A percentile compares a stretch with the other conserved stretches of the same genome.
Evolutionary conservation across 805 yeast genomes (phyloP).

Genomic region (Lipomyces orientalis): DNA sequence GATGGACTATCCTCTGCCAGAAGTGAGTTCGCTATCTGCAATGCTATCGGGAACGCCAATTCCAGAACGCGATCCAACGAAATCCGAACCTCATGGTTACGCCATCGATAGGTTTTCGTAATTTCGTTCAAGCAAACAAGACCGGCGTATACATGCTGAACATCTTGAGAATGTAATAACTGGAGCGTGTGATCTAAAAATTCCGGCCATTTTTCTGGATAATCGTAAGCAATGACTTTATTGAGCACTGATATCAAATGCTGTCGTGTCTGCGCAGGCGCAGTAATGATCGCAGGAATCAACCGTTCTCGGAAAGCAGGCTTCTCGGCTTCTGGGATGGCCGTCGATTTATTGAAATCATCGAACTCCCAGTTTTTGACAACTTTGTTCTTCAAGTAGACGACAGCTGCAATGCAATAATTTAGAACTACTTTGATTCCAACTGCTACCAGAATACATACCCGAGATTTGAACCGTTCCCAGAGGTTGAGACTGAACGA

Average conservation of each 20-base stretch:
- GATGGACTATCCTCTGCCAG: slow-evolving; percentile 50
- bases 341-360: slow-evolving; percentile 43
- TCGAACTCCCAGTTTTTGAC: slow-evolving; percentile 62
- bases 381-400: slow-evolving; percentile 79
- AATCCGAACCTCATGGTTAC: slow-evolving; percentile 59
- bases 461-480: slow-evolving; percentile 36
- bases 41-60: slow-evolving; percentile 67
- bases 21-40: slow-evolving; percentile 66
- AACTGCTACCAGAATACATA: slow-evolving; percentile 5
- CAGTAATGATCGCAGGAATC: slow-evolving; percentile 62
- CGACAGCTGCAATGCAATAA: slow-evolving; percentile 65
- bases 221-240: slow-evolving; percentile 58
- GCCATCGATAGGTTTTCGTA: slow-evolving; percentile 73
- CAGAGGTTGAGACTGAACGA: slow-evolving; percentile 52
- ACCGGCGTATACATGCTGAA: slow-evolving; percentile 65
- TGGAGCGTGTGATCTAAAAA: slow-evolving; percentile 55
- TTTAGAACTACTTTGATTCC: neutral
- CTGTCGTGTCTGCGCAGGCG: slow-evolving; percentile 51
- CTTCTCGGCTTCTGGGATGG: slow-evolving; percentile 72
- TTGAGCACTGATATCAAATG: slow-evolving; percentile 56
- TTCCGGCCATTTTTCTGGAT: slow-evolving; percentile 60
- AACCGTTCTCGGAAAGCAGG: slow-evolving; percentile 73
- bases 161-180: slow-evolving; percentile 53
- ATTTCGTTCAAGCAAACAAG: slow-evolving; percentile 73
- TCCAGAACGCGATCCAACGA: slow-evolving; percentile 60